Evolutionary conservation across 176 grass and related monocot species (phyloP).

Genomic region (Ensete ventricosum): DNA sequence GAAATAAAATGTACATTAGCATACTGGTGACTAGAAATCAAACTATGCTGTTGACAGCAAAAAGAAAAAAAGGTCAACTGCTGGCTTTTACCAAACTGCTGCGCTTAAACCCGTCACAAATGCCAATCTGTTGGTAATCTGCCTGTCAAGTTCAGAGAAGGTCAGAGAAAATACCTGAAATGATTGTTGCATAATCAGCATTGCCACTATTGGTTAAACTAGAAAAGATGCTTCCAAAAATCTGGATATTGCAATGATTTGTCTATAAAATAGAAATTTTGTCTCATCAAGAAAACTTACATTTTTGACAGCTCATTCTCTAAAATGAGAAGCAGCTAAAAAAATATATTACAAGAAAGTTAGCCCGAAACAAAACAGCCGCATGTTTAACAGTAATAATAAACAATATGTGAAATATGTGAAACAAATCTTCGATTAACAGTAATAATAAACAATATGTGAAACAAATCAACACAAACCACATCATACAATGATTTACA

Average conservation of each 20-base stretch:
- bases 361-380: too few relatives aligned
- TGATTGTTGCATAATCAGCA: constrained; percentile 30
- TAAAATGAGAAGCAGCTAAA: background rate
- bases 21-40: too few relatives aligned
- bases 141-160: constrained; percentile 96
- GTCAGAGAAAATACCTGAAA: constrained; percentile 98
- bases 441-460: too few relatives aligned
- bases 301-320: background rate
- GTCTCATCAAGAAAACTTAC: background rate
- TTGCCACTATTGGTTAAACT: background rate
- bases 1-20: background rate
- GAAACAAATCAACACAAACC: too few relatives aligned
- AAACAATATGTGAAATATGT: too few relatives aligned
- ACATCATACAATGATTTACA: too few relatives aligned
- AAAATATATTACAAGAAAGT: too few relatives aligned
- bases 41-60: too few relatives aligned
- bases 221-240: background rate
- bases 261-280: background rate
- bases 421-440: too few relatives aligned
- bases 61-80: constrained; percentile 7
- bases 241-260: background rate
- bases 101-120: constrained; percentile 38
- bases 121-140: constrained; percentile 27
- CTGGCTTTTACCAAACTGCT: constrained; percentile 24
- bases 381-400: too few relatives aligned